Evolutionary conservation across 148 eudicot genomes (phyloP), one percentile per base, ranked within the genome.

Genomic region (Dysphania ambrosioides): DNA sequence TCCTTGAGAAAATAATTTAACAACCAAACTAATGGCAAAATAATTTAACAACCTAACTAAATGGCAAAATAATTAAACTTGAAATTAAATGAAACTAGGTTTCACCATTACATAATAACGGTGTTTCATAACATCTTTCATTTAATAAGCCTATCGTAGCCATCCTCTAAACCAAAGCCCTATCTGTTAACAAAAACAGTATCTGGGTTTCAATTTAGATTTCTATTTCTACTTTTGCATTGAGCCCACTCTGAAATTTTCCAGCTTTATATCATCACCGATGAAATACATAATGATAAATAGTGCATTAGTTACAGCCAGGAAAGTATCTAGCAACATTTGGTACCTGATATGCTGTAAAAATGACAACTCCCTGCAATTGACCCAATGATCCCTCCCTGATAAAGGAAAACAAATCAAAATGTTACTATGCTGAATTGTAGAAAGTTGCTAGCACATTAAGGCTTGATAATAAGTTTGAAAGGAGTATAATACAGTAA

Each of bases 371-470:
- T 80, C 21, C 99, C 99, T 57, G 80, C 55, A 70, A 87, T 85
- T n/a, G 92, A 84, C 70, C 97, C 99, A 77, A 92, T 85, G 56
- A 92, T 80, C 35, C 87, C 88, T 47, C 92, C 96, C 98, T 93
- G 87, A 76, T 83, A n/a, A 64, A 72, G 34, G 62, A 75, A 24
- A 21, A 65, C 18, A 47, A 16, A 59, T 5, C 5, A n/a, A 9
- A 24, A 42, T 62, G 36, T 47, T 68, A 68, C 2, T 38, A 19
- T 6, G n/a, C n/a, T n/a, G n/a, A n/a, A n/a, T n/a, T n/a, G 57
- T 55, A 18, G 21, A 60, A 27, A 73, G 34, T 72, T 23, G 23
- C 6, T 26, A 35, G 23, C 19, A 16, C 32, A 42, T 51, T 66
- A 10, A 23, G 38, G 27, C 9, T 53, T 1, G 35, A 67, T 5